phyloP scores from a whole-genome alignment of 177 flowering plant genomes.

The Vitis hybrid region DNA sequence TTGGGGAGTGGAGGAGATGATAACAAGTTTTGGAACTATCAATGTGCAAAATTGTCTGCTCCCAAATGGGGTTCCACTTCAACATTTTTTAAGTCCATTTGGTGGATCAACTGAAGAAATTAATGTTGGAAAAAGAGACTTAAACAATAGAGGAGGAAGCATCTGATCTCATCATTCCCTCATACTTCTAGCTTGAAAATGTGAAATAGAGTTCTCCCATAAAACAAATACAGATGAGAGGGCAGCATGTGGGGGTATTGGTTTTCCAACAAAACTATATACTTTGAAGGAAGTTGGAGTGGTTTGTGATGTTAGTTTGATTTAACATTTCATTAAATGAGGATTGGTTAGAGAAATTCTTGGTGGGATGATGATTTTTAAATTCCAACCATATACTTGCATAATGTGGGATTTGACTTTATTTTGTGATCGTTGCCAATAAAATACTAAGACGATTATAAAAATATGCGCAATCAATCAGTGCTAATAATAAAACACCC shows the following conservation, averaged over 20 bases:
- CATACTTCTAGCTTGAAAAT: neutral
- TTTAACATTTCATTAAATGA: neutral
- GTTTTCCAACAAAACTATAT: neutral
- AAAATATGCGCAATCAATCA: neutral
- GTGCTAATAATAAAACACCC: too few species aligned
- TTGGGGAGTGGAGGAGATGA: neutral
- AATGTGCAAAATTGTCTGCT: neutral
- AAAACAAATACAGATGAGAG: neutral
- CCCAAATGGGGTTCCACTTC: too few species aligned
- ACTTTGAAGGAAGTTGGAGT: slow-evolving; percentile 11
- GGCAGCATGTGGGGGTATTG: neutral
- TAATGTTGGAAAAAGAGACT: too few species aligned
- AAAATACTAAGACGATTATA: neutral
- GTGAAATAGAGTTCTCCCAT: neutral
- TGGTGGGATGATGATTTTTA: neutral
- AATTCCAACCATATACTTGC: slow-evolving; percentile 6
- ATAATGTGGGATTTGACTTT: slow-evolving; percentile 7
- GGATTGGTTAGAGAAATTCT: neutral
- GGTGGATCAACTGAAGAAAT: too few species aligned
- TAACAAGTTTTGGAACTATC: neutral
- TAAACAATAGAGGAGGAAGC: neutral
- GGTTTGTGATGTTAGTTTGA: slow-evolving; percentile 10
- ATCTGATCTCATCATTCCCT: neutral
- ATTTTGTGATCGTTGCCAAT: neutral
- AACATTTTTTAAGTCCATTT: too few species aligned